Conservation (phyloP, 345 rosid species). For the Punica granatum region DNA sequence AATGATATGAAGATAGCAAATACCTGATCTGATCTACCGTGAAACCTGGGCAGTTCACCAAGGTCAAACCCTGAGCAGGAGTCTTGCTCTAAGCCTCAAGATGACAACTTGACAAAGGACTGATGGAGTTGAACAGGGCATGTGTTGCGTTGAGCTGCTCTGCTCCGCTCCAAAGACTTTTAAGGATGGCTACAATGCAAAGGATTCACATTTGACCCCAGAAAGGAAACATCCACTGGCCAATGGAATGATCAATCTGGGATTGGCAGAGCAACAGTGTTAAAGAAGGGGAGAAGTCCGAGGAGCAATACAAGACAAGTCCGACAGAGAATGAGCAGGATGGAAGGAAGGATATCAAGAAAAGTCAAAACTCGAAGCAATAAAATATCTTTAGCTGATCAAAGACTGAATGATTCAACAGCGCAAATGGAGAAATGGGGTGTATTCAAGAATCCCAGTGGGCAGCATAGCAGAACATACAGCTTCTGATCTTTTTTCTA, state of each 20-base stretch:
- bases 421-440: too few species aligned
- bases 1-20: not conserved
- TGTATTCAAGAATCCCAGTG: not conserved
- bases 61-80: not conserved
- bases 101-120: not conserved
- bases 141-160: not conserved
- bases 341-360: not conserved
- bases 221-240: not conserved
- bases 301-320: not conserved
- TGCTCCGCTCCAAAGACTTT: too few species aligned
- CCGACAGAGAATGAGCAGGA: not conserved
- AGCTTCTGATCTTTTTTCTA: not conserved
- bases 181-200: too few species aligned
- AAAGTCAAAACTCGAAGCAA: too few species aligned
- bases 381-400: not conserved
- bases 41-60: not conserved
- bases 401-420: not conserved
- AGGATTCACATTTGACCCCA: not conserved
- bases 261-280: not conserved
- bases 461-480: constrained; percentile 1
- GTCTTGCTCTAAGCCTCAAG: not conserved
- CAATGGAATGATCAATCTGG: not conserved
- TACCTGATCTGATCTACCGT: not conserved
- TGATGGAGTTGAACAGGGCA: not conserved
- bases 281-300: not conserved